These are phyloP conservation scores for Neonectria punicea DNA, from an alignment of 2,329 filamentous ascomycete species.

Conservation along the genomic window DNA sequence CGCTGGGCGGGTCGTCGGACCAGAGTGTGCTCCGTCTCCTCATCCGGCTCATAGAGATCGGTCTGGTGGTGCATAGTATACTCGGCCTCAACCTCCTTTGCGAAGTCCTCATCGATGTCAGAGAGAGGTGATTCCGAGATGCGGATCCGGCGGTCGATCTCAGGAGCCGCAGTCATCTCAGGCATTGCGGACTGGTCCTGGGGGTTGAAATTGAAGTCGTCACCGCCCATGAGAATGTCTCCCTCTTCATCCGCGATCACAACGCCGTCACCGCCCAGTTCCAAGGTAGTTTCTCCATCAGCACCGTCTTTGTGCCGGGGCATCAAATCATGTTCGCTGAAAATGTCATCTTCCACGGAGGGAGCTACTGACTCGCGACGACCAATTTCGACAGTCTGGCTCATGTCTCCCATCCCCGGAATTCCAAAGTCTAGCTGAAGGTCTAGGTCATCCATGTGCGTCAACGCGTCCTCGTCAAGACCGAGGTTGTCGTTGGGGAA, in stretches of 20 bases:
- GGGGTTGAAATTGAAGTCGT: constrained; percentile 73
- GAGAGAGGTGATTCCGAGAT: constrained; percentile 78
- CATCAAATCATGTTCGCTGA: constrained; percentile 71
- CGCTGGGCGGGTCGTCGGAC: constrained; percentile 78
- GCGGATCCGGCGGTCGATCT: constrained; percentile 62
- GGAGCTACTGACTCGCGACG: constrained; percentile 81
- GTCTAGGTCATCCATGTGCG: constrained; percentile 73
- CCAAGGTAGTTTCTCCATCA: constrained; percentile 66
- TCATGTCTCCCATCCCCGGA: constrained; percentile 69
- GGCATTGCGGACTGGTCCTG: constrained; percentile 69
- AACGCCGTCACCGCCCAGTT: constrained; percentile 63
- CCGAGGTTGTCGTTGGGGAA: constrained; percentile 76
- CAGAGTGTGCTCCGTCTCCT: constrained; percentile 66
- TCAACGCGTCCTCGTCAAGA: constrained; percentile 67
- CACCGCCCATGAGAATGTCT: constrained; percentile 69
- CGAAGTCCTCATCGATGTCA: constrained; percentile 73
- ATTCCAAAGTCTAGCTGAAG: constrained; percentile 81
- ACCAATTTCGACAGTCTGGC: constrained; percentile 84
- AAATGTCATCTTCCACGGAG: constrained; percentile 75
- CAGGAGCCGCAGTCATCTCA: constrained; percentile 57
- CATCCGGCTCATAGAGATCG: constrained; percentile 70
- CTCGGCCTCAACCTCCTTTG: constrained; percentile 68
- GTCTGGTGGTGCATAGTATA: constrained; percentile 63
- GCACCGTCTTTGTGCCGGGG: constrained; percentile 65
- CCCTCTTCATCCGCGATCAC: constrained; percentile 72